These are phyloP conservation scores for Hanseniaspora vineae DNA, from an alignment of 805 yeast species.

Conservation along the genomic window DNA sequence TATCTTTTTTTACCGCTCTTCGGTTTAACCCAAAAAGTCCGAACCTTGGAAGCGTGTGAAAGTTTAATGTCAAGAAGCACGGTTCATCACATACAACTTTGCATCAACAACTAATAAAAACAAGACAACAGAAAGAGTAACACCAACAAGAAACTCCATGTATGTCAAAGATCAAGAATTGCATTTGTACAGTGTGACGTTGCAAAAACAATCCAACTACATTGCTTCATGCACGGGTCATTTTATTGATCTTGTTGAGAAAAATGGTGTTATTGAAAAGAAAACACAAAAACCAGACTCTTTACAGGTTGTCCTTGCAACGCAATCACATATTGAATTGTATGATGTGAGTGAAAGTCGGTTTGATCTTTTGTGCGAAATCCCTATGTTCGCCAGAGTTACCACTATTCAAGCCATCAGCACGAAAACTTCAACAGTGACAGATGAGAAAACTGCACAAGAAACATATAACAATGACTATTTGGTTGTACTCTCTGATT, in stretches of 20 bases:
- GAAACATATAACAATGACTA: conserved; percentile 43
- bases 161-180: conserved; percentile 14
- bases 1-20: no score
- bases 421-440: no score
- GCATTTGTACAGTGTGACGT: conserved; percentile 55
- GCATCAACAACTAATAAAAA: no score
- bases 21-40: no score
- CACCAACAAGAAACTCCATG: neutral
- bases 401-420: conserved; percentile 40
- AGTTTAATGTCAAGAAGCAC: no score
- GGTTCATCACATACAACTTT: no score
- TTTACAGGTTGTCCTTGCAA: conserved; percentile 21
- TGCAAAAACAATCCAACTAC: conserved; percentile 46
- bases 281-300: conserved; percentile 6
- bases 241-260: conserved; percentile 35
- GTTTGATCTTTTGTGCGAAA: conserved; percentile 29
- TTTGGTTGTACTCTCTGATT: conserved; percentile 62
- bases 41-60: no score
- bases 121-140: no score
- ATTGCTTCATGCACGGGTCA: conserved; percentile 50
- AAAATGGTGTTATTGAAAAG: neutral
- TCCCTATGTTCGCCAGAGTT: conserved; percentile 46
- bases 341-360: conserved; percentile 43
- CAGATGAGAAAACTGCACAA: conserved; percentile 8
- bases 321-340: conserved; percentile 19